phyloP scores from a whole-genome alignment of 352 stramenopile species.

The Globisporangium spinosum region DNA sequence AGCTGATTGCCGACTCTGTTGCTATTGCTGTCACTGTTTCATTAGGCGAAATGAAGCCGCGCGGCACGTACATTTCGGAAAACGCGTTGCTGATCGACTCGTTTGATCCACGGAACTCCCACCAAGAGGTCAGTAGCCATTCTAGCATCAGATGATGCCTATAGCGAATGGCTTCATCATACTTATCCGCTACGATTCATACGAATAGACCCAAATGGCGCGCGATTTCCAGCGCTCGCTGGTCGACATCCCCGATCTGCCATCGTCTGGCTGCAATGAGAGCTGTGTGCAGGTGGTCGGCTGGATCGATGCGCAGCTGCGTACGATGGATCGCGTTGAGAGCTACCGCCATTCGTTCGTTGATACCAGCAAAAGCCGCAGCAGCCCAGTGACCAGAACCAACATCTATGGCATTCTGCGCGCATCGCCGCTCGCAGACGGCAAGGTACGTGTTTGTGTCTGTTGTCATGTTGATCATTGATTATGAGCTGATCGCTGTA shows the following conservation, averaged over 20 bases:
- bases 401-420: constrained; percentile 83
- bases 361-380: constrained; percentile 1
- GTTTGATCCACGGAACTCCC: constrained; percentile 44
- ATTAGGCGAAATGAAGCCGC: constrained; percentile 69
- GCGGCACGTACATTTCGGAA: constrained; percentile 87
- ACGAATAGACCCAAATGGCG: constrained; percentile 6
- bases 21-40: not conserved
- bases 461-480: constrained; percentile 6
- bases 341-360: constrained; percentile 54
- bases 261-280: constrained; percentile 31
- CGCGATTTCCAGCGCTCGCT: constrained; percentile 37
- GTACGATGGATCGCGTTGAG: constrained; percentile 51
- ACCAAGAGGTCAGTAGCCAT: constrained; percentile 25
- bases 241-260: constrained; percentile 30
- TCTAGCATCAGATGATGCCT: not conserved
- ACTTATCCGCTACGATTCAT: not conserved
- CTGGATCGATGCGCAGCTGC: constrained; percentile 61
- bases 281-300: constrained; percentile 46
- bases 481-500: not conserved
- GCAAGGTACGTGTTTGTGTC: constrained; percentile 38
- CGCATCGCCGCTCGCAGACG: constrained; percentile 65
- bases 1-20: not conserved
- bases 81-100: constrained; percentile 84
- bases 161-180: not conserved
- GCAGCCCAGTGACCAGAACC: constrained; percentile 24